Evolutionary conservation across 75 land plant genomes (phyloP), one percentile per base, ranked within the genome.

Genomic region (Ceratopteris richardii): DNA sequence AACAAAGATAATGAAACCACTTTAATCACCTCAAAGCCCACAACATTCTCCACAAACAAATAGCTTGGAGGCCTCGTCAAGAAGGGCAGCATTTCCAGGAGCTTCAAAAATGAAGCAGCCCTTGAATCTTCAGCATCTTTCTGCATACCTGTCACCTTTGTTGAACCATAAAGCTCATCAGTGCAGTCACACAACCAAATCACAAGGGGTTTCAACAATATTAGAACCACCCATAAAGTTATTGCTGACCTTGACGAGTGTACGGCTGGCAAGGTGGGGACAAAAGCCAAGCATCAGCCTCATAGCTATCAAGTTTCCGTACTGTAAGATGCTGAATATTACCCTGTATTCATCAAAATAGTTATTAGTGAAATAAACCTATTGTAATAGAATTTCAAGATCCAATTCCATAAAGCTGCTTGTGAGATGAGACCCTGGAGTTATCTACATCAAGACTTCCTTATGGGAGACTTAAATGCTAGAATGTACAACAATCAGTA

Each of bases 231-330:
- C 42, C 14, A 40, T 40, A 14, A 40, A 14, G 42, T 9, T 14
- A 40, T 27, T 27, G 12, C 24, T 31, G 44, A 87, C 98, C 98
- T 88, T 93, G 98, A 5, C 98, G 63, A 51, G 98, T 93, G 67
- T 93, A 93, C 13, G 98, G 98, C 66, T 93, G 98, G 65, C 98
- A 93, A 51, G 98, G 98, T 56, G 98, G 98, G 54, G 98, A 93
- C 41, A 93, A 66, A 56, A 93, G 84, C 98, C 98, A 93, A 11
- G 76, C 80, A 69, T 81, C 63, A 26, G 95, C 98, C 41, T 63
- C 28, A 61, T 85, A 88, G 16, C 66, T 77, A 66, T 88, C 95
- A 11, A 93, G 76, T 24, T 93, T 85, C 44, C 56, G 62, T 56
- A 77, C 70, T 57, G 75, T 82, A 24, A 93, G 72, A 54, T 65